Percentiles rank a stretch among this genome's conserved stretches.
Conservation (phyloP, 768 basidiomycete species). For the Gyrodon lividus region DNA sequence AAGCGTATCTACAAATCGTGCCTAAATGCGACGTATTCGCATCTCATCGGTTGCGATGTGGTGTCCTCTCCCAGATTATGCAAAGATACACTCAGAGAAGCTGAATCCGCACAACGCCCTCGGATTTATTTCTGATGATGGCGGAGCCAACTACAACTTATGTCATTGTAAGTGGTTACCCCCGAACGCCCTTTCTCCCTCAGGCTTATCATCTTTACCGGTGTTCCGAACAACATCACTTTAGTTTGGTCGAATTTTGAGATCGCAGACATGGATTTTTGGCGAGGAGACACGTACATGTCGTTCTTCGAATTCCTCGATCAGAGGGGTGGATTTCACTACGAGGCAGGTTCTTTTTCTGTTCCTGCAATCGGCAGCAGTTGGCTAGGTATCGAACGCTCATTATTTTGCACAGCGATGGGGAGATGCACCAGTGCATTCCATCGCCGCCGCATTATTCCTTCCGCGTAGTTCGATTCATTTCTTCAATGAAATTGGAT, state of each 20-base stretch:
- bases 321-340: conserved; percentile 80
- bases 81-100: conserved; percentile 44
- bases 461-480: conserved; percentile 87
- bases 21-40: conserved; percentile 36
- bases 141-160: conserved; percentile 57
- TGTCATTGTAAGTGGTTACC: conserved; percentile 55
- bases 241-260: conserved; percentile 95
- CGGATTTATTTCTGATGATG: conserved; percentile 64
- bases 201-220: neutral
- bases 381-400: neutral
- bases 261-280: conserved; percentile 82
- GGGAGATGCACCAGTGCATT: conserved; percentile 93
- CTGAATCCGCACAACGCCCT: conserved; percentile 55
- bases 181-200: neutral
- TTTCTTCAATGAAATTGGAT: conserved; percentile 89
- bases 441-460: conserved; percentile 89
- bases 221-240: neutral
- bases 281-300: conserved; percentile 79
- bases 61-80: conserved; percentile 25
- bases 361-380: neutral
- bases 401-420: conserved; percentile 53
- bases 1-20: conserved; percentile 31
- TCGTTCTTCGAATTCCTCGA: conserved; percentile 87
- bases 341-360: conserved; percentile 54
- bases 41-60: neutral